Evolutionary conservation across 2,329 filamentous ascomycete species (phyloP), one percentile per base, ranked within the genome.

Genomic region (Trematosphaeria pertusa): DNA sequence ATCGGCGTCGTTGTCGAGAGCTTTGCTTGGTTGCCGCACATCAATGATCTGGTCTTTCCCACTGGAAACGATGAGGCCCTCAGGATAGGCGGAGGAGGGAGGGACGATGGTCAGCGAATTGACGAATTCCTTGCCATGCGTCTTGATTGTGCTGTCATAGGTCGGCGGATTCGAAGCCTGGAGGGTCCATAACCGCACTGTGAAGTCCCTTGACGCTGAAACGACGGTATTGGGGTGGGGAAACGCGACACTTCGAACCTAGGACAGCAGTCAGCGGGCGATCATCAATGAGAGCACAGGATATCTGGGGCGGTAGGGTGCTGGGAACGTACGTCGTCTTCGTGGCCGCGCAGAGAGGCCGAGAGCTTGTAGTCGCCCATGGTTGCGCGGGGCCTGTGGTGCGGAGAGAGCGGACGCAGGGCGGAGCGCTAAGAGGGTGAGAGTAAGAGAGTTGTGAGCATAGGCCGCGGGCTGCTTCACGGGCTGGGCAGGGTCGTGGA

Each of bases 31-130:
- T 52, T 87, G 84, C 64, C 91, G 87, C 37, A 95, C 89, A 69
- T 97, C 93, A 62, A 99, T 93, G 54, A 97, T 88, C 22, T 90
- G 87, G 67, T 97, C 94, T 66, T 93, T 89, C 47, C 94, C 94
- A 54, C 89, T 91, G 0, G 92, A 94, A 6, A 96, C 80, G 30
- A 97, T 81, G 3, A 97, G 81, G 10, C 94, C 94, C 42, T 94
- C 82, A 0, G 90, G 84, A 57, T 86, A 87, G 6, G 84, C 78
- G 39, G 80, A 66, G 11, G 83, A 87, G 0, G 92, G 85, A 2
- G 86, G 85, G 0, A 91, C 77, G 61, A 88, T 95, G 48, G 91
- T 81, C 35, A 99, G 71, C 3, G 88, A 85, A 74, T 97, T 99
- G 75, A 97, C 84, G 67, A 94, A 99, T 54, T 89, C 86, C 32